Evolutionary conservation across 305 asterid species (phyloP).

Genomic region (Solanum aculeatissimum): DNA sequence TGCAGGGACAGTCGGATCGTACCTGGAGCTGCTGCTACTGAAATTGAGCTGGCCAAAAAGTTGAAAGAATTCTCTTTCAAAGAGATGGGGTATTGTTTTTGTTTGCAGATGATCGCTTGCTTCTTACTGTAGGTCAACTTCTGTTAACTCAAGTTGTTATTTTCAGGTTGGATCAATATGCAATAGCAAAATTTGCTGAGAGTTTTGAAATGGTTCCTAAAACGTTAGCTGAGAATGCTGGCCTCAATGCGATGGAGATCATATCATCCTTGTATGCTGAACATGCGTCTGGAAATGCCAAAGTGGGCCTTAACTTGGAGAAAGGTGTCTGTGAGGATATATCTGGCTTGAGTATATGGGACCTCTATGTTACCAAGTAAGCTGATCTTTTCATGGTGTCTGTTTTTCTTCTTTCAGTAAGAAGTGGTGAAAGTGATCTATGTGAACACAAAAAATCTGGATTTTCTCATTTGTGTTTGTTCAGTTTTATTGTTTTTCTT

Average conservation of each 20-base stretch:
- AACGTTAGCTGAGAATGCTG: constrained; percentile 92
- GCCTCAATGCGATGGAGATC: constrained; percentile 89
- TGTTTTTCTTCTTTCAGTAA: background rate
- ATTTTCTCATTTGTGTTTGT: background rate
- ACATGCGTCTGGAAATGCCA: constrained; percentile 75
- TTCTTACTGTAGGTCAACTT: background rate
- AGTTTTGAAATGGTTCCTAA: constrained; percentile 95
- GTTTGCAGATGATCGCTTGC: background rate
- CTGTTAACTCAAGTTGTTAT: background rate
- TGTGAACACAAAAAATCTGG: background rate
- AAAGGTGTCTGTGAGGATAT: constrained; percentile 81
- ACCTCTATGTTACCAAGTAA: constrained; percentile 80
- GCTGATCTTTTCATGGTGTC: constrained; percentile 10
- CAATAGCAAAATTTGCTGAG: constrained; percentile 90
- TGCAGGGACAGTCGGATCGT: constrained; percentile 91
- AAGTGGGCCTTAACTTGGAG: constrained; percentile 84
- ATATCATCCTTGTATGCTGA: constrained; percentile 85
- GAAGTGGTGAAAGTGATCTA: background rate
- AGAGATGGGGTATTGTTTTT: constrained; percentile 74
- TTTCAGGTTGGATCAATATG: constrained; percentile 90
- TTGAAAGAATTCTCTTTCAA: constrained; percentile 83
- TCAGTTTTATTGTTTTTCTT: background rate
- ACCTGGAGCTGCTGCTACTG: constrained; percentile 99
- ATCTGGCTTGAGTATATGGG: constrained; percentile 60
- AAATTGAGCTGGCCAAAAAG: constrained; percentile 81